Base-by-base conservation (phyloP, 2,329 filamentous ascomycete genomes). In the Cladobotryum protrusum region DNA sequence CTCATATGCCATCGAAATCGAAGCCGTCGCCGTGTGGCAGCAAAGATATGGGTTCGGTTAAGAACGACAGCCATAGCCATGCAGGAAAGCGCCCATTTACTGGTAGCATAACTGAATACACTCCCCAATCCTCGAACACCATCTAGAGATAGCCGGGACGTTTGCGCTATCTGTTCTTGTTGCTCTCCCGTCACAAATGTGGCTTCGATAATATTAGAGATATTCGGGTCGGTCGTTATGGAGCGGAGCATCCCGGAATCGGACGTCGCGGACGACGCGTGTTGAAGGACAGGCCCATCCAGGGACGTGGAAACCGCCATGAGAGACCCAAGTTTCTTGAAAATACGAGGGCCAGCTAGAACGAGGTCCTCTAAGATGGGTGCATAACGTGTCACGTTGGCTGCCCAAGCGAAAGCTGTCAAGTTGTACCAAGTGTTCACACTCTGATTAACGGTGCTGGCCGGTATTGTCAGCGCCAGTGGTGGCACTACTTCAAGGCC, bases 21-120 rank as follows among this genome's bases (percentile, higher is more conserved):
- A n/a, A 96, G 74, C 47, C 87, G 83, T 47, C 91, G 81, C 54
- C 93, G 79, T 13, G 89, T 92, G 0, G 91, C 92, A 39, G 90
- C 92, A 67, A 96, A 97, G 59, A 97, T 93, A 52, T 91, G 85
- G 6, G 93, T 95, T 50, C 93, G 83, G 65, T 97, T 97, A 19
- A 97, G 75, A 51, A 96, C 72, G 52, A 97, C 81, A 18, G 89
- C 89, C 76, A 92, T 87, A 35, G 85, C 81, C 59, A 97, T 84
- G 60, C 90, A 96, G 47, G 85, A 84, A 51, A 97, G 72, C 1
- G 92, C 91, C 93, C 93, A 97, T 67, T 87, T 87, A 67, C 89
- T 95, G 1, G 88, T 95, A 40, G 90, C 77, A 68, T 97, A 99
- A 59, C 83, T 87, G 68, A 97, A 91, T 52, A 97, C 82, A 54